Evolutionary conservation across 2,329 filamentous ascomycete species (phyloP), one percentile per base, ranked within the genome.

Genomic region (Penicillium nordicum): DNA sequence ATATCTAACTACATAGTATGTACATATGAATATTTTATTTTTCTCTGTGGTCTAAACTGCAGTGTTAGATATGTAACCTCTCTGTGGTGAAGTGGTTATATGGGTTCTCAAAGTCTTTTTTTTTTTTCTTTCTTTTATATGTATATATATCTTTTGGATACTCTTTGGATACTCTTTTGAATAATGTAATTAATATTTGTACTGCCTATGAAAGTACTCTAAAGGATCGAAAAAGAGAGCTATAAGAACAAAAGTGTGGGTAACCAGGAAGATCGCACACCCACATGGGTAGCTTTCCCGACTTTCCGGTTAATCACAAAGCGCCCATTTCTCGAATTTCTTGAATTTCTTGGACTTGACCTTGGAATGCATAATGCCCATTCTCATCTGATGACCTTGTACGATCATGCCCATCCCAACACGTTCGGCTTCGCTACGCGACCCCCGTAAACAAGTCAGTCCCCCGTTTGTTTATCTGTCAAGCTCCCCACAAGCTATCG

Each of bases 391-490:
- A 51, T 58, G 45, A 50, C 53, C 36, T 18, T 42, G 29, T 41
- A 29, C 38, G 30, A 76, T 29, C 25, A 49, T 76, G 74, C 72
- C 74, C 44, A 74, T 75, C 41, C 74, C 74, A 18, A 75, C 72
- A 32, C 72, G 73, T 25, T 72, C 72, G 14, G 55, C 62, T 48
- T 74, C 72, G 21, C 61, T 72, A 44, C 71, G 71, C 37, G 72
- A 73, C 34, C 67, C 70, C 41, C 67, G 66, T 57, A 67, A 69
- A 59, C 65, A 70, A 58, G 70, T 68, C 41, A 67, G 67, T 65
- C 25, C 14, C n/a, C 30, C 29, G 18, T 37, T 50, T 50, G 32
- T 44, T 50, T 38, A 47, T 36, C 29, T 45, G 46, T 25, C 36
- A 53, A 47, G 45, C 53, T 50, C 58, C 50, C 36, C 48, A 49